These are phyloP conservation scores for Fagus sylvatica DNA, from an alignment of 306 rosid genomes.

Conservation along the genomic window DNA sequence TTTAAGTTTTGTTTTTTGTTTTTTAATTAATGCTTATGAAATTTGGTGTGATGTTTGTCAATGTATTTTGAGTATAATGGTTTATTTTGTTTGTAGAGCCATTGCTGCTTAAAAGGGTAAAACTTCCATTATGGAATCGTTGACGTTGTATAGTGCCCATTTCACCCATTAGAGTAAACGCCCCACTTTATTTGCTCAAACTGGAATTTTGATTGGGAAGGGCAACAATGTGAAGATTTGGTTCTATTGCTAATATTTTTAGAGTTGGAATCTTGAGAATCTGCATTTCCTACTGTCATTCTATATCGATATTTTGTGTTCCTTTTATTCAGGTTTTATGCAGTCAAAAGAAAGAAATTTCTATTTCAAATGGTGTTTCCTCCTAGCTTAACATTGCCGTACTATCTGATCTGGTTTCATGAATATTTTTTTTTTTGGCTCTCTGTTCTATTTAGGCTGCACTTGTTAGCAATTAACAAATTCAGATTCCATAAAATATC, in stretches of 20 bases:
- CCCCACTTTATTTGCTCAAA: constrained; percentile 36
- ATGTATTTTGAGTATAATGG: too few relatives aligned
- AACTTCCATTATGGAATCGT: background rate
- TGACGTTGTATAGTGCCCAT: constrained; percentile 20
- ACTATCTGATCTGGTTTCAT: background rate
- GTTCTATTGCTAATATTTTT: too few relatives aligned
- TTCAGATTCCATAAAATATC: background rate
- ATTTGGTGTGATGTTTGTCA: background rate
- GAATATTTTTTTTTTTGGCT: too few relatives aligned
- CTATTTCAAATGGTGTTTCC: background rate
- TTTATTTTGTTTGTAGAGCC: too few relatives aligned
- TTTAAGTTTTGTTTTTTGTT: background rate
- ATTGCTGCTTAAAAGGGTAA: too few relatives aligned
- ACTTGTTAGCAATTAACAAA: too few relatives aligned
- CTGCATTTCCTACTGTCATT: too few relatives aligned
- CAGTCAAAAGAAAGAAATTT: constrained; percentile 43
- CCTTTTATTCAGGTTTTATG: too few relatives aligned
- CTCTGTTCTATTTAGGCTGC: background rate
- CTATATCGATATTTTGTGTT: too few relatives aligned
- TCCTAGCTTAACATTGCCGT: background rate
- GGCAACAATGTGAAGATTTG: too few relatives aligned
- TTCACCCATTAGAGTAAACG: constrained; percentile 22
- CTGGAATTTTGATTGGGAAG: constrained; percentile 15
- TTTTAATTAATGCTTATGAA: background rate
- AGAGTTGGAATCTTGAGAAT: too few relatives aligned